Base-by-base conservation (phyloP, 225 moss, liverwort and hornwort genomes). In the Bryoerythrophyllum caledonicum region DNA sequence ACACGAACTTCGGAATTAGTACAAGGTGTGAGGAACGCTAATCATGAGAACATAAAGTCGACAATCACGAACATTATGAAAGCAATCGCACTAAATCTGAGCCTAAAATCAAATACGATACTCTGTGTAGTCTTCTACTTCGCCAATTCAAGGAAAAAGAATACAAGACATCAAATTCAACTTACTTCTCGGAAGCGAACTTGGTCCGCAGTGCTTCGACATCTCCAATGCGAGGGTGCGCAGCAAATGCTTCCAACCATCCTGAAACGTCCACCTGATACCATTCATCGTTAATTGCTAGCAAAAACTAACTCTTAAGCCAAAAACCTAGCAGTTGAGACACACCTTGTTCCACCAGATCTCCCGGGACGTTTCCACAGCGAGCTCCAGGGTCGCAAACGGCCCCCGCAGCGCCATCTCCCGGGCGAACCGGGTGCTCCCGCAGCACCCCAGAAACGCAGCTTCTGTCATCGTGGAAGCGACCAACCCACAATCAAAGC, bases 221-320 rank as follows among this genome's bases (percentile, higher is more conserved):
- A 72, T 99, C 99, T 41, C 99, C 95, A 71, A 99, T 99, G 70
- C 95, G 90, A 41, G 99, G 93, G 76, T 93, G 93, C 10, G 93
- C 93, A 65, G 81, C 80, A 81, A 91, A 93, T 27, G 91, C 93
- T 83, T 99, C 93, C 68, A 99, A 70, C 99, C 99, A 99, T 24
- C 99, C 99, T 27, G 73, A 79, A 34, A 99, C 81, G 37, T 87
- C 86, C 79, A 97, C 94, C 96, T 96, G 76, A 48, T 72, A 68
- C 64, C 80, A 76, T 19, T 1, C 20, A 51, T 20, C 14, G 38
- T 48, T 15, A 71, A 75, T 69, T 24, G n/a, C 37, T 59, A 52
- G 32, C 34, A 65, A 25, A 43, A 49, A 19, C 48, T 1, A 38
- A 8, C 9, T 49, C 48, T 5, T 17, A 7, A 49, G 20, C 21